Conservation (phyloP, 805 yeast genomes). For the Maudiozyma turicensis region DNA sequence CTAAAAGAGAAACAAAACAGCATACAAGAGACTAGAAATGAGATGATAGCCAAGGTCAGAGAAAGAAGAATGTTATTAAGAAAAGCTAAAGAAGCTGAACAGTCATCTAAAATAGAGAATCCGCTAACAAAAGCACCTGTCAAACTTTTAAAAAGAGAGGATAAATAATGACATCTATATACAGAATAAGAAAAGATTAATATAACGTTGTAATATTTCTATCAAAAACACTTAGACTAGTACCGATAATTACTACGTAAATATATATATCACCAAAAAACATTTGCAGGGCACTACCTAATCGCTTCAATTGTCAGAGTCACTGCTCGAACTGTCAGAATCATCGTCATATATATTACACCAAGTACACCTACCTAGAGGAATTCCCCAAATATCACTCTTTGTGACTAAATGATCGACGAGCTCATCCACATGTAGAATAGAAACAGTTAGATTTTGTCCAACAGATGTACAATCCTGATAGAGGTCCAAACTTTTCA, state of each 20-base stretch:
- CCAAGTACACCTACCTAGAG: conserved; percentile 54
- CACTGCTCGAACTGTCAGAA: conserved; percentile 14
- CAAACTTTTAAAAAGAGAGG: conserved; percentile 4
- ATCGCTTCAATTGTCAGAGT: not conserved
- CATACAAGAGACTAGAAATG: not conserved
- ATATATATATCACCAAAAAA: not conserved
- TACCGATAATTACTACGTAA: not conserved
- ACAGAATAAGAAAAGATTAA: too few relatives aligned
- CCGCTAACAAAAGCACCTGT: not conserved
- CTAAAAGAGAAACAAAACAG: conserved; percentile 7
- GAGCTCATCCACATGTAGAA: conserved; percentile 63
- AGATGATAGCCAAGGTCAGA: not conserved
- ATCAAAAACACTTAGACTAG: too few relatives aligned
- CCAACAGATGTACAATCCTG: conserved; percentile 27
- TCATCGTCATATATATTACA: conserved; percentile 19
- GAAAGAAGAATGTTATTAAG: not conserved
- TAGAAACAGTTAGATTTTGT: conserved; percentile 10
- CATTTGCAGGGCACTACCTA: too few relatives aligned
- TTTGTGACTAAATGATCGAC: conserved; percentile 49
- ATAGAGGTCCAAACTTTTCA: conserved; percentile 39
- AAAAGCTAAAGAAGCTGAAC: not conserved
- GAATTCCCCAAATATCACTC: conserved; percentile 60
- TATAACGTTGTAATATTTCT: too few relatives aligned
- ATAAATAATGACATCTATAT: not conserved
- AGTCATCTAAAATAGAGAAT: not conserved